These are phyloP conservation scores for Crithidia mellificae DNA, from an alignment of 208 protist species.

Conservation along the genomic window DNA sequence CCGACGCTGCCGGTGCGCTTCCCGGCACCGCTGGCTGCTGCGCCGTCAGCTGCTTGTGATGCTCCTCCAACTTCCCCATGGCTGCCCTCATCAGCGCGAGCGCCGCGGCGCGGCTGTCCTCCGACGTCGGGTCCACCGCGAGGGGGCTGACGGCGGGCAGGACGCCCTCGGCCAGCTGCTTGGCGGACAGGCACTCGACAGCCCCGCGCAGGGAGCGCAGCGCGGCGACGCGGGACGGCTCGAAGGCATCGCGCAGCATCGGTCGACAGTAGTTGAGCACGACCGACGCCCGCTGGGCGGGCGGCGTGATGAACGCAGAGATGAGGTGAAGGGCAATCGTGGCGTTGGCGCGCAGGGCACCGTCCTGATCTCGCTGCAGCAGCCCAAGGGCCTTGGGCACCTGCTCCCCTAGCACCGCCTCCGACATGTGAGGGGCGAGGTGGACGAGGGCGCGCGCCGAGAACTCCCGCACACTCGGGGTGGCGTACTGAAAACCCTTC, in stretches of 20 bases:
- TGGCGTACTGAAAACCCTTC: constrained; percentile 61
- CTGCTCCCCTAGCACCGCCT: constrained; percentile 58
- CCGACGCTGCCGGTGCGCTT: neutral
- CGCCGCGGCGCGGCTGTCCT: constrained; percentile 50
- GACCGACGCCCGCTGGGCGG: constrained; percentile 42
- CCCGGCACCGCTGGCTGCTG: constrained; percentile 7
- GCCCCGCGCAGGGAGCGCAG: constrained; percentile 57
- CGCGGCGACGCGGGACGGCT: constrained; percentile 63
- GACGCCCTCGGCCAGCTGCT: constrained; percentile 54
- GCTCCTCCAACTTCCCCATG: constrained; percentile 22
- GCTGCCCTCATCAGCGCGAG: constrained; percentile 44
- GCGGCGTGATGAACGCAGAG: constrained; percentile 44
- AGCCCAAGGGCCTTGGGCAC: constrained; percentile 43
- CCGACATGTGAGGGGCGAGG: constrained; percentile 57
- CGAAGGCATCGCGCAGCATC: constrained; percentile 85
- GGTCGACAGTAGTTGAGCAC: constrained; percentile 67
- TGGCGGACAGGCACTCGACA: constrained; percentile 35
- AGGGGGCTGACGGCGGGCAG: constrained; percentile 64
- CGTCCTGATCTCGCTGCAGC: constrained; percentile 78
- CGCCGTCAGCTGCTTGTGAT: constrained; percentile 22
- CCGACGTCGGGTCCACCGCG: constrained; percentile 52
- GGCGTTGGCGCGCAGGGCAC: constrained; percentile 85
- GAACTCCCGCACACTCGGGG: constrained; percentile 71
- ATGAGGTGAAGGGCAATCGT: constrained; percentile 83
- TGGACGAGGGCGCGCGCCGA: constrained; percentile 73